Conservation (phyloP, 768 basidiomycete genomes). For the Auricularia sp. region DNA sequence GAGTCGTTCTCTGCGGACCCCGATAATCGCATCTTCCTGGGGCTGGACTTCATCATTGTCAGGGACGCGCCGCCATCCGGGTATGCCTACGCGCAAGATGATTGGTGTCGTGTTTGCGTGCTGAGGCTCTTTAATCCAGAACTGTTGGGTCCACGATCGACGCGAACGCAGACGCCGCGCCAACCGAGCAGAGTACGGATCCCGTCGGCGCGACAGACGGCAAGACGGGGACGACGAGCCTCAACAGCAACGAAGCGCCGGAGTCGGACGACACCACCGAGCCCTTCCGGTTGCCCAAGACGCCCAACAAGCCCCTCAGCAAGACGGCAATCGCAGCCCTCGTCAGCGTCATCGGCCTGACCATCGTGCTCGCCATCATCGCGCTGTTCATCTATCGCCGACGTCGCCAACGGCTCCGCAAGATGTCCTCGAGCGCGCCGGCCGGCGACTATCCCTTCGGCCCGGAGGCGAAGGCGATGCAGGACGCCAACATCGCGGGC, state of each 20-base stretch:
- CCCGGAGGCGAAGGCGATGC: not conserved
- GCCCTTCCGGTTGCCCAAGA: not conserved
- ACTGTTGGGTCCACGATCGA: not conserved
- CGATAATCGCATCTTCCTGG: not conserved
- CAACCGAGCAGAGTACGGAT: not conserved
- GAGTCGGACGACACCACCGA: no score
- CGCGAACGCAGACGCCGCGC: not conserved
- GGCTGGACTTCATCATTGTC: not conserved
- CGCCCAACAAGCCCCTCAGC: not conserved
- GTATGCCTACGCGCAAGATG: not conserved
- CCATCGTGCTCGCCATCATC: not conserved
- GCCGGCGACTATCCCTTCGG: not conserved
- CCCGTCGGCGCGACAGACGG: not conserved
- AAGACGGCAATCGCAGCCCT: not conserved
- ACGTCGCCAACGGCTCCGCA: not conserved
- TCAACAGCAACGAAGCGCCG: not conserved
- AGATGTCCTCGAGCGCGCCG: not conserved
- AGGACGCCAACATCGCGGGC: not conserved
- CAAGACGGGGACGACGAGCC: not conserved
- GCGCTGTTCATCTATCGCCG: not conserved
- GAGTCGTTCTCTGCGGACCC: not conserved
- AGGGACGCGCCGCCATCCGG: not conserved
- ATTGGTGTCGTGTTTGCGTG: no score
- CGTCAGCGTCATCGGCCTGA: not conserved
- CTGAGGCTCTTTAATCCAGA: not conserved